Evolutionary conservation across 345 rosid species (phyloP), one percentile per base, ranked within the genome.

Genomic region (Salix dunnii): DNA sequence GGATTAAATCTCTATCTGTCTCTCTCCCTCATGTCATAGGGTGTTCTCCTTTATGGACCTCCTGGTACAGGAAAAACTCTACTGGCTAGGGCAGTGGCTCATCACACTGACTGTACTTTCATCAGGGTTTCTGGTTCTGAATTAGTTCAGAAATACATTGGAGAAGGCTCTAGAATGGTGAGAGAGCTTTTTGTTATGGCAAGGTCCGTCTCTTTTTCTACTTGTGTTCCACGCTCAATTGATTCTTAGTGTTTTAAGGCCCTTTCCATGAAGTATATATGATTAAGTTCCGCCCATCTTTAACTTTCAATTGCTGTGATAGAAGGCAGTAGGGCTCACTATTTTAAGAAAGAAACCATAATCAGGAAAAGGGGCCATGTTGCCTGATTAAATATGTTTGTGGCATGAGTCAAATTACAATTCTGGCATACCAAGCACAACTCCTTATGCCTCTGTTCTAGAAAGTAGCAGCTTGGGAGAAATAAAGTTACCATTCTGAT

Each of bases 101-200:
- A 96, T 85, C 99, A 96, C 83, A 96, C 99, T 63, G 98, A 96
- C 84, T 96, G 98, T 86, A 96, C 99, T 62, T 96, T 96, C 85
- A 96, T 96, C 82, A 91, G 99, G 92, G 99, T 96, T 77, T 95
- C 96, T 82, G 98, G 99, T 72, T 95, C 99, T 46, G 98, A 93
- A 83, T 85, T 96, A 68, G 99, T 96, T 70, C 97, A 93, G 86
- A 93, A 96, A 72, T 96, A 96, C 88, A 93, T 96, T 82, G 99
- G 99, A 74, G 98, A 94, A 86, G 99, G 98, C 60, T 96, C 98
- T 66, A 89, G 99, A 85, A 96, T 96, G 99, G 98, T 96, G 28
- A 87, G 99, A 76, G 99, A 96, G 86, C 95, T 96, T 38, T 96
- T 96, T 71, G 98, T 96, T 70, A 96, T 96, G 99, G 99, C 99